Percentiles rank a stretch among this genome's conserved stretches.
phyloP scores from a whole-genome alignment of 257 asterid genomes.

The Petrea volubilis region DNA sequence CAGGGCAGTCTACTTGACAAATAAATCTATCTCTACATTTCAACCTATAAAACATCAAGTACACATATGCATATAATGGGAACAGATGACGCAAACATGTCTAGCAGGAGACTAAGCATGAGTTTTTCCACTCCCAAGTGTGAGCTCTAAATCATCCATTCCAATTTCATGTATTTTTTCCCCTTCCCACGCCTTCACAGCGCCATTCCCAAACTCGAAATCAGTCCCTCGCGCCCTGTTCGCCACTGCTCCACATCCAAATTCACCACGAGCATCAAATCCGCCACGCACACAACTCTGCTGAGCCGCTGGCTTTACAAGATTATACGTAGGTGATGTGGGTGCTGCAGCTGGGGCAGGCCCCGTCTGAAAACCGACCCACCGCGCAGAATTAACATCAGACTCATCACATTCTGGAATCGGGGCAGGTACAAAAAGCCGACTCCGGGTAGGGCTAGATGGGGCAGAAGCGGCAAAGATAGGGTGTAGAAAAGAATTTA shows the following conservation, averaged over 20 bases:
- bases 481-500: slow-evolving; percentile 50
- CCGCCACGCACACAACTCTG: slow-evolving; percentile 26
- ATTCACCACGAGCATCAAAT: slow-evolving; percentile 35
- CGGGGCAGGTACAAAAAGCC: slow-evolving; percentile 52
- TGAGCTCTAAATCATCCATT: slow-evolving; percentile 74
- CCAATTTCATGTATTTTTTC: slow-evolving; percentile 65
- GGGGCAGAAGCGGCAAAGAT: slow-evolving; percentile 80
- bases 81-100: too few species aligned
- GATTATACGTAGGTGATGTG: slow-evolving; percentile 66
- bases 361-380: slow-evolving; percentile 51
- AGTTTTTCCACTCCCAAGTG: slow-evolving; percentile 65
- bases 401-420: slow-evolving; percentile 83
- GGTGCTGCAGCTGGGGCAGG: slow-evolving; percentile 45
- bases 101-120: slow-evolving; percentile 18
- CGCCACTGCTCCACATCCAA: slow-evolving; percentile 50
- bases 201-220: slow-evolving; percentile 58
- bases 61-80: too few species aligned
- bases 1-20: too few species aligned
- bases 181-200: slow-evolving; percentile 86
- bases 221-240: slow-evolving; percentile 66
- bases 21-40: too few species aligned
- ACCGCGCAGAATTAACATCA: slow-evolving; percentile 41
- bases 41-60: too few species aligned
- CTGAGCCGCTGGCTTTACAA: slow-evolving; percentile 50
- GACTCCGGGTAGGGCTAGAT: slow-evolving; percentile 70